These are phyloP conservation scores for Bothia castanella DNA, from an alignment of 1,284 basidiomycete species.

Conservation along the genomic window DNA sequence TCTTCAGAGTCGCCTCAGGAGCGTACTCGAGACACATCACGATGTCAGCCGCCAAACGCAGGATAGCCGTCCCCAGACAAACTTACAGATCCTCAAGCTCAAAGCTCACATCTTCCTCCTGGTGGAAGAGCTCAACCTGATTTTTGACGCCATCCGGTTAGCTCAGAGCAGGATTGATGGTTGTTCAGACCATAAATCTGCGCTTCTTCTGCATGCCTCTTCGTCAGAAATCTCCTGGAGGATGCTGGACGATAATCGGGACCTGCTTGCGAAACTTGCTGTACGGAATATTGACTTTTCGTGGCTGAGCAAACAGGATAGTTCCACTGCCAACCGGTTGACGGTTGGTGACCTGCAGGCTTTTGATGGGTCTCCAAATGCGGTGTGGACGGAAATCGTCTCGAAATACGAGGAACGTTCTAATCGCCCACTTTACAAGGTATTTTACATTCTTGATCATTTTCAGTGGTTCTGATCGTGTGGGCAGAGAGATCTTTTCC, in stretches of 20 bases:
- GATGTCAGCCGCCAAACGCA: constrained; percentile 43
- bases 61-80: constrained; percentile 44
- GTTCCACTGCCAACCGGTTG: constrained; percentile 80
- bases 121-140: constrained; percentile 77
- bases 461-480: constrained; percentile 9
- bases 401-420: constrained; percentile 68
- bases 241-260: constrained; percentile 78
- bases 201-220: constrained; percentile 76
- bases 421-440: constrained; percentile 66
- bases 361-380: constrained; percentile 83
- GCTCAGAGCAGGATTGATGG: constrained; percentile 76
- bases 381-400: constrained; percentile 87
- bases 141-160: constrained; percentile 87
- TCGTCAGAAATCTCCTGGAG: constrained; percentile 91
- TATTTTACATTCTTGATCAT: constrained; percentile 28
- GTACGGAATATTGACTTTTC: constrained; percentile 78
- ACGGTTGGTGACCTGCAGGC: constrained; percentile 78
- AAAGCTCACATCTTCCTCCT: constrained; percentile 75
- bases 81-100: constrained; percentile 62
- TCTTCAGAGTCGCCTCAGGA: constrained; percentile 74
- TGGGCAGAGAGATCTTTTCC: constrained; percentile 57
- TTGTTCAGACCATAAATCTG: constrained; percentile 72
- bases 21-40: constrained; percentile 60
- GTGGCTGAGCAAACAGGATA: constrained; percentile 87
- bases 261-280: constrained; percentile 83